Conservation (phyloP, 352 stramenopile genomes). For the Pythium guiyangense region DNA sequence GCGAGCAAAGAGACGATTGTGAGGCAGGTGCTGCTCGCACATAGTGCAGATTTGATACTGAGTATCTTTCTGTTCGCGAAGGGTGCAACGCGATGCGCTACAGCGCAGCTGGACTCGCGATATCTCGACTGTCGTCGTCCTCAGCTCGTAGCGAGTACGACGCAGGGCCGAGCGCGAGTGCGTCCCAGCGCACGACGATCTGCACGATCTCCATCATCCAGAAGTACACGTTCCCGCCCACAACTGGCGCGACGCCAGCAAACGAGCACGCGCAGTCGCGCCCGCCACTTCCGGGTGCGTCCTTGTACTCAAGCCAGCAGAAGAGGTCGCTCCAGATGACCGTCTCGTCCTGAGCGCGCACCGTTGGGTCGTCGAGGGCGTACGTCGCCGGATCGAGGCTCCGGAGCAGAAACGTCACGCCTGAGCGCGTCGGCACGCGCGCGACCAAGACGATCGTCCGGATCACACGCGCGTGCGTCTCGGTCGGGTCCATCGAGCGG, state of each 20-base stretch:
- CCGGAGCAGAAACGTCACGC: not conserved
- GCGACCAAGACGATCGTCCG: slow-evolving; percentile 8
- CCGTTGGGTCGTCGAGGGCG: slow-evolving; percentile 1
- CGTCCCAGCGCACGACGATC: slow-evolving; percentile 10
- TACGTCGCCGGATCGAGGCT: slow-evolving; percentile 6
- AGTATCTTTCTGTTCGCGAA: too few species aligned
- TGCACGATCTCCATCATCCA: slow-evolving; percentile 14
- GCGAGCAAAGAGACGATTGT: too few species aligned
- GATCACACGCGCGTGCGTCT: not conserved
- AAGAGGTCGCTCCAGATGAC: slow-evolving; percentile 14
- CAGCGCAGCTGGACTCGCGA: too few species aligned
- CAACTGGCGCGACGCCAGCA: not conserved
- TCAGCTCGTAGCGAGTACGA: not conserved
- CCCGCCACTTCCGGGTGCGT: not conserved
- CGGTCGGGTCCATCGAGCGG: slow-evolving; percentile 7
- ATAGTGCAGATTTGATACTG: too few species aligned
- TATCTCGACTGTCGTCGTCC: too few species aligned
- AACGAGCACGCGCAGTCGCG: slow-evolving; percentile 2
- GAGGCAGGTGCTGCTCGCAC: too few species aligned
- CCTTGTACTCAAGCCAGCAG: slow-evolving; percentile 11
- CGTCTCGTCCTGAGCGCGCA: not conserved
- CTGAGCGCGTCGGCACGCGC: not conserved
- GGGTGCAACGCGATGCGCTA: too few species aligned
- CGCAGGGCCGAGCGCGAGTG: slow-evolving; percentile 1
- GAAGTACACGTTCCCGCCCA: slow-evolving; percentile 2